Evolutionary conservation across 495 filamentous ascomycete genomes (phyloP).

Genomic region (Neurospora terricola): DNA sequence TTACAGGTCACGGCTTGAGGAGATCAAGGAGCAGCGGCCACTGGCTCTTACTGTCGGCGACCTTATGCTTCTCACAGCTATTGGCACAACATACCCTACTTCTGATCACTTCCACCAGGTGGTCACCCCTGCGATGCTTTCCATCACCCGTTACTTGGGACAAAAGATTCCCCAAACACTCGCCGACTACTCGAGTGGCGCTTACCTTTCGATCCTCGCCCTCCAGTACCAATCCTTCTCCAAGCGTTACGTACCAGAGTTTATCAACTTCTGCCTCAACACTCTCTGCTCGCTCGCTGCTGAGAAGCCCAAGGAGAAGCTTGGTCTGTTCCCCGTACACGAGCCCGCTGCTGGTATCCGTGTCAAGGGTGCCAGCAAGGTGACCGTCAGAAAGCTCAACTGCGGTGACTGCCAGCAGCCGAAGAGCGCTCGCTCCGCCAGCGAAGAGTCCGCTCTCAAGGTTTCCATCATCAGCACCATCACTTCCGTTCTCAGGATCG

Average conservation of each 20-base stretch:
- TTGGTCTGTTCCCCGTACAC: constrained; percentile 54
- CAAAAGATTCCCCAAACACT: constrained; percentile 57
- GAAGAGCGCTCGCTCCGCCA: constrained; percentile 8
- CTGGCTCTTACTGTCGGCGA: constrained; percentile 60
- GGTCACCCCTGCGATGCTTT: constrained; percentile 76
- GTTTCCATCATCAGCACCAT: constrained; percentile 48
- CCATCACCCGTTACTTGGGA: constrained; percentile 71
- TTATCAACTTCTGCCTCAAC: constrained; percentile 71
- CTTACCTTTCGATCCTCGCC: constrained; percentile 66
- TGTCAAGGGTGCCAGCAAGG: constrained; percentile 26
- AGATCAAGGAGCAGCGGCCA: constrained; percentile 50
- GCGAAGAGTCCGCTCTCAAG: constrained; percentile 38
- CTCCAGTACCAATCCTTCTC: constrained; percentile 72
- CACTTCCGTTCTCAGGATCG: constrained; percentile 44
- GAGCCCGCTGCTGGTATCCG: constrained; percentile 46
- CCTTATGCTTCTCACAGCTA: constrained; percentile 68
- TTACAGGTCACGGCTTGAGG: constrained; percentile 62
- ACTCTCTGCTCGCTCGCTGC: constrained; percentile 61
- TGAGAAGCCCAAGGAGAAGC: constrained; percentile 27
- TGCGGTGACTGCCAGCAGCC: constrained; percentile 43
- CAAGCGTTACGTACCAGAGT: constrained; percentile 80
- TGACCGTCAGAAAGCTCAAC: constrained; percentile 29
- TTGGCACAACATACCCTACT: constrained; percentile 80
- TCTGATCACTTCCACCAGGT: constrained; percentile 95
- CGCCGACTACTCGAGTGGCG: constrained; percentile 58